Evolutionary conservation across 371 early-diverging fungal species (phyloP).

Genomic region (Mitosporidium daphniae): DNA sequence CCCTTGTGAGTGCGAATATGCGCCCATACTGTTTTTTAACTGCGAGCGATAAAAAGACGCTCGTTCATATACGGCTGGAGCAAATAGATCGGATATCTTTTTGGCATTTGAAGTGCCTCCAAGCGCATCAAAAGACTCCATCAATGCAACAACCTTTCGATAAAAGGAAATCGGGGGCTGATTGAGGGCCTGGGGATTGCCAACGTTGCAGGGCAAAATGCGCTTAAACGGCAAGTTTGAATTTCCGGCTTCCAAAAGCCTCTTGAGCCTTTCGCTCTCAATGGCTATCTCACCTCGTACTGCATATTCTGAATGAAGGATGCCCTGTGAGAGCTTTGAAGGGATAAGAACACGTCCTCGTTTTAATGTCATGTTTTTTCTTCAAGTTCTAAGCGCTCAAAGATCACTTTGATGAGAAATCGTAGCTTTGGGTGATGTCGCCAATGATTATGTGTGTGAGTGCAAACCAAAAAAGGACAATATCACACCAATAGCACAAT

Average conservation of each 20-base stretch:
- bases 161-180: constrained; percentile 81
- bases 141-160: constrained; percentile 51
- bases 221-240: constrained; percentile 21
- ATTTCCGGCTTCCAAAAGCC: constrained; percentile 12
- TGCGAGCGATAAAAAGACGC: constrained; percentile 24
- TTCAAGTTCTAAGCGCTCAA: too few relatives aligned
- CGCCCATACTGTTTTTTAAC: constrained; percentile 37
- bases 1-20: constrained; percentile 75
- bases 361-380: too few relatives aligned
- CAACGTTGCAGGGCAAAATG: constrained; percentile 65
- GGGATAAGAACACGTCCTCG: too few relatives aligned
- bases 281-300: constrained; percentile 80
- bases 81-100: constrained; percentile 16
- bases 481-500: too few relatives aligned
- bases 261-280: constrained; percentile 37
- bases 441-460: too few relatives aligned
- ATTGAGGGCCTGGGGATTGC: constrained; percentile 71
- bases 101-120: constrained; percentile 15
- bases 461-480: too few relatives aligned
- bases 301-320: constrained; percentile 77
- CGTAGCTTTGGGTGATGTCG: too few relatives aligned
- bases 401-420: too few relatives aligned
- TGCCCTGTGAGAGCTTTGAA: too few relatives aligned
- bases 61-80: constrained; percentile 39
- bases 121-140: constrained; percentile 47